Conservation (phyloP, 306 rosid genomes). For the Cajanus cajan region DNA sequence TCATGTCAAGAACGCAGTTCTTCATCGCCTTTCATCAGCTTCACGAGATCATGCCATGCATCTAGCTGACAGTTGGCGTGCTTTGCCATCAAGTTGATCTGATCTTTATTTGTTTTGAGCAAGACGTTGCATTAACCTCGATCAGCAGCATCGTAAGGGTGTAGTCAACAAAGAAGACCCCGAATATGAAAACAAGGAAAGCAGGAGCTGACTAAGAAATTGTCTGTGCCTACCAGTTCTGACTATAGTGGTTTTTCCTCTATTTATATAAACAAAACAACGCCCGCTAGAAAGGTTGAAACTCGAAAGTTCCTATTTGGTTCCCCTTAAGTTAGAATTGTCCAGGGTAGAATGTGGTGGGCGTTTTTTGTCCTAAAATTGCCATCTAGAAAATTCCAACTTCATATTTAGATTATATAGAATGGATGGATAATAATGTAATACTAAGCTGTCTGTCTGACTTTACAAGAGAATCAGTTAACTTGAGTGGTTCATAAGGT, state of each 20-base stretch:
- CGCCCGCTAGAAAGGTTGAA: too few relatives aligned
- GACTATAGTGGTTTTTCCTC: neutral
- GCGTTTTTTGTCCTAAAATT: neutral
- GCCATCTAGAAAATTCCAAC: neutral
- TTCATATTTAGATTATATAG: neutral
- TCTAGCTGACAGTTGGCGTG: conserved; percentile 67
- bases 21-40: conserved; percentile 57
- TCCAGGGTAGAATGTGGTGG: conserved; percentile 5
- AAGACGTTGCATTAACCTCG: conserved; percentile 4
- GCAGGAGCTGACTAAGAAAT: conserved; percentile 9
- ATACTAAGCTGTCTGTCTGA: neutral
- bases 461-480: neutral
- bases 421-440: neutral
- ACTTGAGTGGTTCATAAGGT: neutral
- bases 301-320: neutral
- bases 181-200: conserved; percentile 10
- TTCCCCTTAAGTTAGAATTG: neutral
- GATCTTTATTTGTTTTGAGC: neutral
- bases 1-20: conserved; percentile 63
- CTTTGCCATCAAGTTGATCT: conserved; percentile 58
- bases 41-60: conserved; percentile 58
- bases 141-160: neutral
- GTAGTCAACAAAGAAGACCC: conserved; percentile 1
- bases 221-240: neutral
- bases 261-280: neutral